These are phyloP conservation scores for Chiua virens DNA, from an alignment of 768 basidiomycete genomes.

Conservation along the genomic window DNA sequence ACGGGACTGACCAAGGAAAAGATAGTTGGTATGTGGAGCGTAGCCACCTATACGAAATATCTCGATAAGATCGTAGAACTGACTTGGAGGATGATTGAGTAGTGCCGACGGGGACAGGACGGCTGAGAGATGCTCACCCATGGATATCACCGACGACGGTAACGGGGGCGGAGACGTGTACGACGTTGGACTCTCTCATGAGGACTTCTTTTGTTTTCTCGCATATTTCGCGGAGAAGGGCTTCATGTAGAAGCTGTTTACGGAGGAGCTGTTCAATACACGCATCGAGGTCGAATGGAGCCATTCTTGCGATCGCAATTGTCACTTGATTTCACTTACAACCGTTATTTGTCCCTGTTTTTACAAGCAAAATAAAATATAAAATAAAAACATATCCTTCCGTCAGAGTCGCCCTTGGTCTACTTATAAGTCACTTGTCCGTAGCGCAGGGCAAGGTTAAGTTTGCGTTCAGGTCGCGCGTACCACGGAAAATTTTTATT, in stretches of 20 bases:
- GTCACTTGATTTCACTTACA: no score
- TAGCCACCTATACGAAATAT: constrained; percentile 99
- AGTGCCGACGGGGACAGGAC: constrained; percentile 16
- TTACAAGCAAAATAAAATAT: constrained; percentile 10
- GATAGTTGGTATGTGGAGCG: constrained; percentile 95
- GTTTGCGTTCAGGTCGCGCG: constrained; percentile 26
- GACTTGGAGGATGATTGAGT: constrained; percentile 58
- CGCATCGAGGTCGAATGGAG: constrained; percentile 92
- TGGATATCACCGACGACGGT: constrained; percentile 99
- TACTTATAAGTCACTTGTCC: constrained; percentile 13
- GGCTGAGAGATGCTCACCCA: constrained; percentile 63
- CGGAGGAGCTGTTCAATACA: constrained; percentile 88
- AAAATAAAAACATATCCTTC: background rate
- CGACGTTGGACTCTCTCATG: constrained; percentile 98
- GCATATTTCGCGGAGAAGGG: constrained; percentile 95
- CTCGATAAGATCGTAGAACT: constrained; percentile 99
- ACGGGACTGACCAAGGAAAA: constrained; percentile 83
- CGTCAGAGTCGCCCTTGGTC: constrained; percentile 13
- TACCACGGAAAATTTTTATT: constrained; percentile 31
- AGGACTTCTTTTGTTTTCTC: constrained; percentile 99
- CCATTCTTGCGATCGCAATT: no score
- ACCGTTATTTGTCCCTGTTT: constrained; percentile 23
- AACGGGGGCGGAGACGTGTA: constrained; percentile 94
- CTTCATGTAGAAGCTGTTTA: constrained; percentile 94
- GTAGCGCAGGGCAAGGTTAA: constrained; percentile 29